phyloP scores from a whole-genome alignment of 805 yeast genomes.

The Candida boleticola region DNA sequence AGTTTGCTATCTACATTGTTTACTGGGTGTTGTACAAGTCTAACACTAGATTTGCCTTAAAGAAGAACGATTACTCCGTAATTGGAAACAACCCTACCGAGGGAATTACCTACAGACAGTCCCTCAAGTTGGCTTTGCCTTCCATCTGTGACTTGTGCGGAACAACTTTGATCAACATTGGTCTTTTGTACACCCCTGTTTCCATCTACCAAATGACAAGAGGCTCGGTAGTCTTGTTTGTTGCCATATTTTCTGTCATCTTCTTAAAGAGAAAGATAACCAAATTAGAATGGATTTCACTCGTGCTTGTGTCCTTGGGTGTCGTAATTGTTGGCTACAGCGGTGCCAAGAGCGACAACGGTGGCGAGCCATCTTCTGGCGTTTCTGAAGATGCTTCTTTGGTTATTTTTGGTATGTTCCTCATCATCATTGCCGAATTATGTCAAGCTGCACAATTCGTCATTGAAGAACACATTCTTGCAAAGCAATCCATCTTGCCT shows the following conservation, averaged over 20 bases:
- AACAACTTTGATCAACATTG: slow-evolving; percentile 76
- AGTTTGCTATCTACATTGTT: slow-evolving; percentile 48
- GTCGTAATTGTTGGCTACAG: slow-evolving; percentile 72
- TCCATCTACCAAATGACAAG: slow-evolving; percentile 85
- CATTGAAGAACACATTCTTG: slow-evolving; percentile 66
- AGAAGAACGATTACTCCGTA: slow-evolving; percentile 1
- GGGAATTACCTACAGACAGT: slow-evolving; percentile 15
- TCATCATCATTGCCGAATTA: slow-evolving; percentile 62
- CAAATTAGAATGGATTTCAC: slow-evolving; percentile 65
- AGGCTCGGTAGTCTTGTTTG: slow-evolving; percentile 73
- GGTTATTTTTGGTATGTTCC: slow-evolving; percentile 52
- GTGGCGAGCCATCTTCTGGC: slow-evolving; percentile 7
- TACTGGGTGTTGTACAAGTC: slow-evolving; percentile 28
- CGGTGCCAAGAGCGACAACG: slow-evolving; percentile 43
- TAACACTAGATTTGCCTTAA: slow-evolving; percentile 7
- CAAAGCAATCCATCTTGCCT: slow-evolving; percentile 54
- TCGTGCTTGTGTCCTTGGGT: slow-evolving; percentile 64
- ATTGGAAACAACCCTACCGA: slow-evolving; percentile 6
- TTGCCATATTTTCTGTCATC: slow-evolving; percentile 65
- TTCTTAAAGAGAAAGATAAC: slow-evolving; percentile 57
- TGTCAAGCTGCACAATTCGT: slow-evolving; percentile 77
- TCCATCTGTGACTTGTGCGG: slow-evolving; percentile 70
- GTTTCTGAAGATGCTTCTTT: slow-evolving; percentile 17
- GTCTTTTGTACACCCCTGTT: slow-evolving; percentile 71
- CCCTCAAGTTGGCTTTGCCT: slow-evolving; percentile 49